Base-by-base conservation (phyloP, 257 asterid genomes). In the Nicotiana obtusifolia region DNA sequence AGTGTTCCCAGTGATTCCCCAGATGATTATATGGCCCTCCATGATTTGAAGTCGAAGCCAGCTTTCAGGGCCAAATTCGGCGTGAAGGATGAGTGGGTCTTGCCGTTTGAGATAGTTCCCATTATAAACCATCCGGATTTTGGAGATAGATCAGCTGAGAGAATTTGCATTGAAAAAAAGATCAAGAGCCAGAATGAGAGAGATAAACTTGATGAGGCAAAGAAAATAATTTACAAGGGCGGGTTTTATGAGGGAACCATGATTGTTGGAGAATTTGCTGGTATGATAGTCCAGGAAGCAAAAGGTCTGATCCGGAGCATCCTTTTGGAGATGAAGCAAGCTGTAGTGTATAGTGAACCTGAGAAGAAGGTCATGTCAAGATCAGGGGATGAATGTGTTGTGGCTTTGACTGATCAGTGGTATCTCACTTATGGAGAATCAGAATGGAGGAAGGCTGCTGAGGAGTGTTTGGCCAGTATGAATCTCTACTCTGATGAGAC, bases 1-100 rank as follows among this genome's bases (percentile, higher is more conserved):
- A 95, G 99, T 64, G 99, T 95, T 53, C 99, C 99, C 1, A 95
- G 99, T 86, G 99, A 93, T 82, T 92, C 97, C 30, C 98, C 98
- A 0, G 97, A 94, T 81, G 99, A 95, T 82, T 95, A 91, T 83
- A 92, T 91, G 92, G 97, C 96, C 31, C 94, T 94, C 33, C 98
- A 91, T 68, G 97, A 92, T 85, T 86, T 95, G 87, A 95, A 91
- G 88, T 86, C 88, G 61, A 95, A 94, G 81, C 91, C 97, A n/a
- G 90, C 94, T 75, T 91, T 94, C 86, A 88, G 98, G 85, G 94
- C 89, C 85, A 95, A 92, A 86, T 95, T 84, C 41, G 93, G 93
- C 33, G 97, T 95, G 86, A 90, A 92, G 90, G 97, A 91, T 67
- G 97, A 94, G 82, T 95, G 99, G 99, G 97, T 94, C 76, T 71